phyloP scores from a whole-genome alignment of 352 stramenopile species.

The Pythium volutum region DNA sequence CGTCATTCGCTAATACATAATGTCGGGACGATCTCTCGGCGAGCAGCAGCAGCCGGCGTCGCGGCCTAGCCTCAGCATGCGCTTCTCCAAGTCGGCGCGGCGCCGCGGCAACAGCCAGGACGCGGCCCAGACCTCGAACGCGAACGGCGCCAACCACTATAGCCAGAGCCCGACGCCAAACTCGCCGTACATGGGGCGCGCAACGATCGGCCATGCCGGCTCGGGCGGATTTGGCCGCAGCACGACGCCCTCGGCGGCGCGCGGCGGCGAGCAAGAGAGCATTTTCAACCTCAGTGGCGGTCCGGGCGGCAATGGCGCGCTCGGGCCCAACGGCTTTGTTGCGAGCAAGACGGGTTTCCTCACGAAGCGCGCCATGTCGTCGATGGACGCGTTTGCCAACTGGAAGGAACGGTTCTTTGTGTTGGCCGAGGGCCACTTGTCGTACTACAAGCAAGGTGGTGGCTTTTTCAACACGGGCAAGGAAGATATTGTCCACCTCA shows the following conservation, averaged over 20 bases:
- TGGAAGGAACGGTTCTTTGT: conserved; percentile 90
- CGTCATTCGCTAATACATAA: neutral
- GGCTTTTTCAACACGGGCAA: conserved; percentile 86
- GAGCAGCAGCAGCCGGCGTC: conserved; percentile 22
- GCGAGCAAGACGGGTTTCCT: conserved; percentile 84
- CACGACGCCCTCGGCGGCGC: conserved; percentile 21
- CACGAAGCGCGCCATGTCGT: conserved; percentile 84
- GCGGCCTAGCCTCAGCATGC: conserved; percentile 47
- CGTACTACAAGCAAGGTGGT: conserved; percentile 85
- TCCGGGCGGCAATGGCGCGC: neutral
- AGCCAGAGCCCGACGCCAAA: conserved; percentile 43
- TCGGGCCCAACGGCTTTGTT: conserved; percentile 46
- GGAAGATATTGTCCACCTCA: conserved; percentile 84
- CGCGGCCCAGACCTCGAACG: conserved; percentile 31
- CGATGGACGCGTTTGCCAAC: conserved; percentile 86
- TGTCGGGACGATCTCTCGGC: conserved; percentile 22
- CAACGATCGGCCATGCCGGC: conserved; percentile 48
- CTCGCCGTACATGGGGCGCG: conserved; percentile 36
- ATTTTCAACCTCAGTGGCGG: conserved; percentile 38
- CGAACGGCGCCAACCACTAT: conserved; percentile 28
- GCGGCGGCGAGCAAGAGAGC: conserved; percentile 18
- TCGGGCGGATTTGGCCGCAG: conserved; percentile 9
- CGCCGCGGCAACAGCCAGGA: conserved; percentile 69
- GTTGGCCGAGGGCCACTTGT: conserved; percentile 76
- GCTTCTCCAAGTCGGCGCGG: conserved; percentile 62